Conservation (phyloP, 768 basidiomycete genomes). For the Tylopilus sp. region DNA sequence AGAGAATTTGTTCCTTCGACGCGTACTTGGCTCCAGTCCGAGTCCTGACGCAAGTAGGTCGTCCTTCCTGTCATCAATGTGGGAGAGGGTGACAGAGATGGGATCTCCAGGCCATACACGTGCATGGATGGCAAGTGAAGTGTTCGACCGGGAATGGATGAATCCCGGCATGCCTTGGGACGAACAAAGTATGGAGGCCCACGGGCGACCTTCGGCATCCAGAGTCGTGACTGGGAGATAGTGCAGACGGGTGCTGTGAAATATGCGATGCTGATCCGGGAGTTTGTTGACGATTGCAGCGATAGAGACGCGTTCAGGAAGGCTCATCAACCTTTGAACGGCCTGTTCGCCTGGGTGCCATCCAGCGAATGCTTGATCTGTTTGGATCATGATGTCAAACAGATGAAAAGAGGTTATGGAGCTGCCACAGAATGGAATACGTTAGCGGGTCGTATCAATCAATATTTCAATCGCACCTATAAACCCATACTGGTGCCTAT, state of each 20-base stretch:
- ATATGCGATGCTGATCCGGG: conserved; percentile 25
- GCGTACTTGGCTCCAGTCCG: conserved; percentile 54
- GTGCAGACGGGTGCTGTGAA: conserved; percentile 29
- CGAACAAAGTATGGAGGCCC: conserved; percentile 33
- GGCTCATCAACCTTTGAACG: not conserved
- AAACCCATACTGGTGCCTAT: no score
- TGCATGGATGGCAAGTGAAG: conserved; percentile 9
- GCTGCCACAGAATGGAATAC: not conserved
- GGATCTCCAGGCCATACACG: conserved; percentile 49
- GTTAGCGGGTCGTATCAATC: not conserved
- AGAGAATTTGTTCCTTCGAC: conserved; percentile 62
- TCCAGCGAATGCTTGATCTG: not conserved
- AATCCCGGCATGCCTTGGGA: conserved; percentile 24
- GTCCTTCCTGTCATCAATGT: conserved; percentile 7
- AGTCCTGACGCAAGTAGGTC: conserved; percentile 49
- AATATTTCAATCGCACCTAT: not conserved
- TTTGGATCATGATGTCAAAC: not conserved
- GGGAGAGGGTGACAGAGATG: conserved; percentile 36
- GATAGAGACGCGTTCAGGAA: not conserved
- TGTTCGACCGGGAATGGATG: conserved; percentile 25
- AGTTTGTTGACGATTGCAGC: not conserved
- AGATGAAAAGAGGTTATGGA: not conserved
- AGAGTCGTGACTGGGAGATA: conserved; percentile 22
- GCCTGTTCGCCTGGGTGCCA: not conserved
- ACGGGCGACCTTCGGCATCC: conserved; percentile 29